Conservation (phyloP, 768 basidiomycete genomes). For the Termitomyces sp. region DNA sequence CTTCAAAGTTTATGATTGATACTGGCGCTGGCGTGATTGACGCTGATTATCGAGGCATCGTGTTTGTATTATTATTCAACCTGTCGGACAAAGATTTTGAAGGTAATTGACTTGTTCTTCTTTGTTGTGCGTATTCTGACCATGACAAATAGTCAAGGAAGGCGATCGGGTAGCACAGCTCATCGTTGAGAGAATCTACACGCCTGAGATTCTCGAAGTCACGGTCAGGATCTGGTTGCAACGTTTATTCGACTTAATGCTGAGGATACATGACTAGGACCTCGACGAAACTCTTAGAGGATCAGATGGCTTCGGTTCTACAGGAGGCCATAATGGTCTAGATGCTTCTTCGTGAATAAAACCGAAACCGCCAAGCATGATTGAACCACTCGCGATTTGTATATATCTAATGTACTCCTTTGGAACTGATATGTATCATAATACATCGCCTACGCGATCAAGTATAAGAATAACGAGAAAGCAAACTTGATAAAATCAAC, state of each 20-base stretch:
- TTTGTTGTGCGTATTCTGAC: neutral
- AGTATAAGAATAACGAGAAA: neutral
- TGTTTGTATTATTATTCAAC: conserved; percentile 93
- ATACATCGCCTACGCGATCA: neutral
- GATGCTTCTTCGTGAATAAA: conserved; percentile 15
- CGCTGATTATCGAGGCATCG: conserved; percentile 89
- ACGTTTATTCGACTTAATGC: neutral
- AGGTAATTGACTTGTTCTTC: conserved; percentile 34
- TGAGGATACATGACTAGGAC: conserved; percentile 37
- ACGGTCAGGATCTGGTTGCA: conserved; percentile 42
- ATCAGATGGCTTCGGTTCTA: conserved; percentile 88
- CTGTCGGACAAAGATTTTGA: conserved; percentile 85
- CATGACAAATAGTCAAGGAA: conserved; percentile 57
- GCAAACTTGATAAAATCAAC: neutral
- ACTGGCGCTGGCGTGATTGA: conserved; percentile 98
- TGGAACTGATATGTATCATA: neutral
- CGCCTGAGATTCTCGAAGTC: conserved; percentile 83
- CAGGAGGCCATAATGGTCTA: conserved; percentile 73
- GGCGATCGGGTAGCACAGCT: conserved; percentile 97
- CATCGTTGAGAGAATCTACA: conserved; percentile 86
- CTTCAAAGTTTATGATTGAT: conserved; percentile 96
- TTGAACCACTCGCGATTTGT: neutral
- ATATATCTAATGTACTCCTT: neutral
- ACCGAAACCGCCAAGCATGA: neutral
- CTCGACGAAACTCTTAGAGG: conserved; percentile 86